Base-by-base conservation (phyloP, 441 rosid genomes). In the Pelargonium australe region DNA sequence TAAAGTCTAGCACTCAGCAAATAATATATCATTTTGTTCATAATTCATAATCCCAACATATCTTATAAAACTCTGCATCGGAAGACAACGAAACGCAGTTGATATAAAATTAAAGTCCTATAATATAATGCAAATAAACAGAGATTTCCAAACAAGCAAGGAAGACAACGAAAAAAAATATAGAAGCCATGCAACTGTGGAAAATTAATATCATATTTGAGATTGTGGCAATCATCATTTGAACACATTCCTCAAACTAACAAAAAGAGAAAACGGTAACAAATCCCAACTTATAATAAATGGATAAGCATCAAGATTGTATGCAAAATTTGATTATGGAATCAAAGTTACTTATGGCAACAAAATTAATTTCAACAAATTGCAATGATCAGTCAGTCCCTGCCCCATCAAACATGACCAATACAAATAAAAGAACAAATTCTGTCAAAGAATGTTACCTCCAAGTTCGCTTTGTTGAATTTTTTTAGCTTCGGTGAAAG, bases 401-500 rank as follows among this genome's bases (percentile, higher is more conserved):
- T 63, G 34, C 45, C 41, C 13, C 16, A 62, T 63, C 44, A 63
- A 28, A 43, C 17, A 62, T 28, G 65, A 62, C 41, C 10, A 63
- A 34, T 13, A 34, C 20, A 63, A 63, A 13, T 62, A 62, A 49
- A 49, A 63, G 19, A 10, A 63, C 11, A 34, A 34, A 63, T 58
- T 49, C 10, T 13, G 61, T 47, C 23, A 28, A 55, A 25, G 14
- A 63, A 72, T 70, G 75, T 78, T 76, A 91, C 97, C 95, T 84
- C 76, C 78, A 76, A 72, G 61, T 68, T 84, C 80, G 63, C 43
- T 69, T 68, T 76, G 85, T 69, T 72, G 84, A 75, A 70, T 55
- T 61, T 75, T 86, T 70, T 77, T 88, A 45, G 70, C 73, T 49
- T 78, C 91, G 40, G 81, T 75, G 45, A 81, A 70, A 13, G 70